These are phyloP conservation scores for Atalantia buxifolia DNA, from an alignment of 345 rosid species.

Conservation along the genomic window DNA sequence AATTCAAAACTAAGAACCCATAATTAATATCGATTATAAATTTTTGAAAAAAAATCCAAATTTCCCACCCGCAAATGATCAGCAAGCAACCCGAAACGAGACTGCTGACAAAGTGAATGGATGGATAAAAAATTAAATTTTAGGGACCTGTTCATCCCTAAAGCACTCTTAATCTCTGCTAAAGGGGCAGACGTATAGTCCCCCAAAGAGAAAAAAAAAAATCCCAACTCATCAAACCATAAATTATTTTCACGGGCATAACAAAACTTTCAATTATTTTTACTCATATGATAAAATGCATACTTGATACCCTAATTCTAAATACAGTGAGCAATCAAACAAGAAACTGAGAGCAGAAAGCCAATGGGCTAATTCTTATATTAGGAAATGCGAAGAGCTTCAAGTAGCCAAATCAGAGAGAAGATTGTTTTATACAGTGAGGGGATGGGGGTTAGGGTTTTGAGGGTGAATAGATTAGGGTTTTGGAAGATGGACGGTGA, in stretches of 20 bases:
- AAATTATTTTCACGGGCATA: no score
- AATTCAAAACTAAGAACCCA: not conserved
- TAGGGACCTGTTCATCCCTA: slow-evolving; percentile 29
- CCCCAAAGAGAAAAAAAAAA: not conserved
- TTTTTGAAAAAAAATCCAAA: not conserved
- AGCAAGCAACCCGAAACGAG: slow-evolving; percentile 10
- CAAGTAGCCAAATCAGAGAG: not conserved
- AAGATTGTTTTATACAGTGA: not conserved
- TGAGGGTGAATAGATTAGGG: not conserved
- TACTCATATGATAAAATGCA: no score
- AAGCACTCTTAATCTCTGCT: slow-evolving; percentile 19
- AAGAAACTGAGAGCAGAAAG: not conserved
- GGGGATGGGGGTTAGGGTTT: not conserved
- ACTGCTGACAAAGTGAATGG: slow-evolving; percentile 30
- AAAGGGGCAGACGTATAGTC: slow-evolving; percentile 24
- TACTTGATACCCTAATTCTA: no score
- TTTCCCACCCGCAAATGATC: slow-evolving; percentile 31
- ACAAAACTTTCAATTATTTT: no score
- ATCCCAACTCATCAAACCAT: not conserved
- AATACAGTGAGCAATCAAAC: not conserved
- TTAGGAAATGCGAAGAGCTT: no score
- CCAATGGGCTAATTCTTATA: not conserved
- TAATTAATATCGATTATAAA: not conserved
- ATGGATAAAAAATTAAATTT: slow-evolving; percentile 13
- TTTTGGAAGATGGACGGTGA: slow-evolving; percentile 2